Conservation (phyloP, 768 basidiomycete genomes). For the Mycena belliarum region DNA sequence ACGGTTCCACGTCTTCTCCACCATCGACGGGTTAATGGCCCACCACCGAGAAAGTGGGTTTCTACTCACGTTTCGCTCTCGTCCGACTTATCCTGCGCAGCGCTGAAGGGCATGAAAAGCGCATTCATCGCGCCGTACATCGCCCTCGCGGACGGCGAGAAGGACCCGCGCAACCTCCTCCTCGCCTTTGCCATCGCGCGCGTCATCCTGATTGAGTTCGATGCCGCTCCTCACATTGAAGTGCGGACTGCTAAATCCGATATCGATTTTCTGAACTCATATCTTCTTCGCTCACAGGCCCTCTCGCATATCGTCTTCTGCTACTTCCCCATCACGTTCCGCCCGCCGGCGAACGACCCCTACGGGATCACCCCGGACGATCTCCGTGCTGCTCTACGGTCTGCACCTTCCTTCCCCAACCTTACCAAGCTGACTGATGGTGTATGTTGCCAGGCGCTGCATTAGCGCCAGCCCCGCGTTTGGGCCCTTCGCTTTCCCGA, state of each 20-base stretch:
- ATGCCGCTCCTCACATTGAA: constrained; percentile 73
- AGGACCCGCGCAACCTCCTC: constrained; percentile 93
- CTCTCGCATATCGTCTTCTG: constrained; percentile 96
- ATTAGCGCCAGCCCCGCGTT: constrained; percentile 80
- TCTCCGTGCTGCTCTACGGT: constrained; percentile 73
- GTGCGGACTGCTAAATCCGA: constrained; percentile 37
- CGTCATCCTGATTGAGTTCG: constrained; percentile 88
- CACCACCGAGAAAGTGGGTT: constrained; percentile 63
- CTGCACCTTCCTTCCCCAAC: constrained; percentile 6
- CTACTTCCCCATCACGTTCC: constrained; percentile 97
- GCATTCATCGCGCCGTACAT: constrained; percentile 79
- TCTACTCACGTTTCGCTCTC: background rate
- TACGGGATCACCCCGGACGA: constrained; percentile 91
- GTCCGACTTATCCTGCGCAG: constrained; percentile 33
- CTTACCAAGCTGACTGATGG: background rate
- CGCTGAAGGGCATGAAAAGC: constrained; percentile 69
- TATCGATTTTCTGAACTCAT: background rate
- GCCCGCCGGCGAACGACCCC: constrained; percentile 91
- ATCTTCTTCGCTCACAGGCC: constrained; percentile 46
- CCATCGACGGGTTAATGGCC: constrained; percentile 78
- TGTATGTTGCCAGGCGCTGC: constrained; percentile 52
- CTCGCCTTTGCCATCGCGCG: constrained; percentile 85
- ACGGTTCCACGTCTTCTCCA: constrained; percentile 77
- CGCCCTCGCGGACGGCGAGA: constrained; percentile 88
- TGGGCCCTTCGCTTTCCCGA: constrained; percentile 79